Evolutionary conservation across 2,329 filamentous ascomycete genomes (phyloP).

Genomic region (Waltergamsia citrina): DNA sequence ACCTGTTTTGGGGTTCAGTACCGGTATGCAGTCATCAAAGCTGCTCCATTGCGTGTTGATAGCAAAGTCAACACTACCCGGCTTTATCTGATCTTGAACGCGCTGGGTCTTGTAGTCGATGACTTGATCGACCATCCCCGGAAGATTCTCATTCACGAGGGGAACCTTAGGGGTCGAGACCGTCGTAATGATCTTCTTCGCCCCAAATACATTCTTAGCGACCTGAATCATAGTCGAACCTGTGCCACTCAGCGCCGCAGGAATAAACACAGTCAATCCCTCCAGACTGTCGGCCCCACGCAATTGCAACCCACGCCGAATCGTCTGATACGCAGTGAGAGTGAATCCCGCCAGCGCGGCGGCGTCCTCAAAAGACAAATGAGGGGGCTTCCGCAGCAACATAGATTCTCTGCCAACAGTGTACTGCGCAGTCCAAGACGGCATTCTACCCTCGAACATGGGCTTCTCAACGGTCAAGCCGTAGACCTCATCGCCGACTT

Average conservation of each 20-base stretch:
- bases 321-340: constrained; percentile 32
- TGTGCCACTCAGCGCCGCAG: constrained; percentile 37
- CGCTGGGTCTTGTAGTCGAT: constrained; percentile 39
- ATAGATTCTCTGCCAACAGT: constrained; percentile 21
- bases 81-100: constrained; percentile 23
- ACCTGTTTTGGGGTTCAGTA: constrained; percentile 25
- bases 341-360: constrained; percentile 24
- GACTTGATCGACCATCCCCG: constrained; percentile 36
- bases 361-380: constrained; percentile 22
- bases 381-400: constrained; percentile 20
- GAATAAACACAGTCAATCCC: constrained; percentile 42
- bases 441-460: constrained; percentile 12
- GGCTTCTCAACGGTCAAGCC: constrained; percentile 26
- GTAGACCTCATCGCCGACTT: constrained; percentile 27
- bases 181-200: constrained; percentile 36
- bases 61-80: constrained; percentile 37
- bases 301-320: constrained; percentile 26
- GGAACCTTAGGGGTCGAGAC: constrained; percentile 41
- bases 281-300: constrained; percentile 26
- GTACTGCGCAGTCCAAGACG: constrained; percentile 31
- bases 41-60: constrained; percentile 35
- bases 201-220: constrained; percentile 39
- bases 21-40: constrained; percentile 25
- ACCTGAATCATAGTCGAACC: constrained; percentile 37
- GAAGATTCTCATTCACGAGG: constrained; percentile 28